These are phyloP conservation scores for Ammopiptanthus mongolicus DNA, from an alignment of 306 rosid genomes.

Conservation along the genomic window DNA sequence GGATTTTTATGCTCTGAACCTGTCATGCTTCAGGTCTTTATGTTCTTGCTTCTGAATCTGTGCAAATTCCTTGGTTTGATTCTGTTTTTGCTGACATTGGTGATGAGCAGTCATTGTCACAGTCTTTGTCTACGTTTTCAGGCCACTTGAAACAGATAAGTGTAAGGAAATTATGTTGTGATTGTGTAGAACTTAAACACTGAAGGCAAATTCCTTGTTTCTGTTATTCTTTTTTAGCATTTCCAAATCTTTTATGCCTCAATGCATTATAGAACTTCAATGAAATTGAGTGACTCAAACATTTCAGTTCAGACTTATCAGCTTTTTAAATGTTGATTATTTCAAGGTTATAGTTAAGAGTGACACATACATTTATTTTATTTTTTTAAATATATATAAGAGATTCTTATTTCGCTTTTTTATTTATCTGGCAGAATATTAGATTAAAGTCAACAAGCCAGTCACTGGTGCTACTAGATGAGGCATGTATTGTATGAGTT, in stretches of 20 bases:
- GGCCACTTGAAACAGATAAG: conserved; percentile 90
- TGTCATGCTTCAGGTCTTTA: conserved; percentile 60
- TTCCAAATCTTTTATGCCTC: background rate
- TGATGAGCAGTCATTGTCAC: conserved; percentile 90
- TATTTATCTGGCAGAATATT: conserved; percentile 60
- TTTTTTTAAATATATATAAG: background rate
- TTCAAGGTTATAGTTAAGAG: background rate
- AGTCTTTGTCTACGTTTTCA: conserved; percentile 91
- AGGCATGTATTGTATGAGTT: conserved; percentile 44
- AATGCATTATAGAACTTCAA: background rate
- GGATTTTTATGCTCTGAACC: conserved; percentile 16
- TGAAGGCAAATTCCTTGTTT: background rate
- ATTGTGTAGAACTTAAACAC: conserved; percentile 7
- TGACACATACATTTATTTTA: background rate
- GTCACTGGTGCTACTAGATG: conserved; percentile 86
- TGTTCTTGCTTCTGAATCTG: conserved; percentile 89
- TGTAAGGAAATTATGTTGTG: conserved; percentile 41
- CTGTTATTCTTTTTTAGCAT: background rate
- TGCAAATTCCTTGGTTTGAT: conserved; percentile 93
- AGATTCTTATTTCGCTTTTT: background rate
- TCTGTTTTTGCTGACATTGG: conserved; percentile 91
- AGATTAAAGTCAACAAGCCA: conserved; percentile 59
- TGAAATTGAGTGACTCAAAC: background rate
- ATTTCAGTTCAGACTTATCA: background rate
- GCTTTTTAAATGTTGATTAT: background rate